These are phyloP conservation scores for Lasiosphaeris hirsuta DNA, from an alignment of 495 filamentous ascomycete genomes.

Conservation along the genomic window DNA sequence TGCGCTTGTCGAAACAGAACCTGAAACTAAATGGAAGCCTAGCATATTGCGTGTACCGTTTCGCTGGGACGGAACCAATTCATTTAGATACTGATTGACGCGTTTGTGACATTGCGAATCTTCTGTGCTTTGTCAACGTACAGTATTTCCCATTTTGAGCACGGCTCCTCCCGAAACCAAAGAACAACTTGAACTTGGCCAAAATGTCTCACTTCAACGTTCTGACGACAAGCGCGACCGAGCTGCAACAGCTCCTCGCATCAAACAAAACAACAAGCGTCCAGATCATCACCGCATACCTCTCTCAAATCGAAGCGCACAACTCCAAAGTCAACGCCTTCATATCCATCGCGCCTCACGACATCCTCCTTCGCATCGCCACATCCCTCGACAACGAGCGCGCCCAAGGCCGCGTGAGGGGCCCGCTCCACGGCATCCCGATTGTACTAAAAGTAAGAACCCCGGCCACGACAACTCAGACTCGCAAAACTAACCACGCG, in stretches of 20 bases:
- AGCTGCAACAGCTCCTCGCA: slow-evolving; percentile 36
- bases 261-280: slow-evolving; percentile 35
- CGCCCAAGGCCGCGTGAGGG: slow-evolving; percentile 46
- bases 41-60: too few species aligned
- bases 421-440: slow-evolving; percentile 51
- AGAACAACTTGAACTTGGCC: neutral
- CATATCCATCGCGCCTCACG: slow-evolving; percentile 56
- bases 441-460: slow-evolving; percentile 17
- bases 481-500: neutral
- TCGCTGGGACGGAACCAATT: too few species aligned
- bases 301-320: slow-evolving; percentile 48
- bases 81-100: too few species aligned
- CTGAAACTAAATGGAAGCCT: too few species aligned
- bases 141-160: too few species aligned
- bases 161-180: too few species aligned
- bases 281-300: slow-evolving; percentile 43
- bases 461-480: neutral
- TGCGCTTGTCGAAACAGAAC: too few species aligned
- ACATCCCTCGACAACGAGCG: slow-evolving; percentile 56
- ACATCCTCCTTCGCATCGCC: slow-evolving; percentile 38
- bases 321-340: slow-evolving; percentile 48
- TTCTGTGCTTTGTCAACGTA: too few species aligned
- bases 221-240: slow-evolving; percentile 35
- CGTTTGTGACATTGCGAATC: too few species aligned
- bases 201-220: slow-evolving; percentile 24